Percentiles rank a stretch among this genome's conserved stretches.
phyloP scores from a whole-genome alignment of 2,329 filamentous ascomycete genomes.

The Fusarium sp. region DNA sequence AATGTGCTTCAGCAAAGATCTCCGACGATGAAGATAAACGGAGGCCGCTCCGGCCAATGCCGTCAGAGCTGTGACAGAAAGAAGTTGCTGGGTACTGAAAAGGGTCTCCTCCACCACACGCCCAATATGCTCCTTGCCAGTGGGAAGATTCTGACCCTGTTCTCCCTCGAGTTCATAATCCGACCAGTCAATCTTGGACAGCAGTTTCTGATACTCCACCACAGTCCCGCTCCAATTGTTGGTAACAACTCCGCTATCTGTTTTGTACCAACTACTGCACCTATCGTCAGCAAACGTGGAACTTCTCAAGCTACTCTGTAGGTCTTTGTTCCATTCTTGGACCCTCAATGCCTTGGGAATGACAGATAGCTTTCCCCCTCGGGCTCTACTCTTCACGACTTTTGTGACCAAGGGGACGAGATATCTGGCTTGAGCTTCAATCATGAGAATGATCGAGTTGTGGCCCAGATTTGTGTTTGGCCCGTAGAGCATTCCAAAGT shows the following conservation, averaged over 20 bases:
- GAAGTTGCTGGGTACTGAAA: not conserved
- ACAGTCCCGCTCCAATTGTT: not conserved
- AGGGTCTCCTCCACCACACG: not conserved
- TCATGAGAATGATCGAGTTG: not conserved
- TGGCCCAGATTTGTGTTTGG: not conserved
- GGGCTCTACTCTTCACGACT: not conserved
- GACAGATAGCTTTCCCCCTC: not conserved
- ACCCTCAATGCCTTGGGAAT: not conserved
- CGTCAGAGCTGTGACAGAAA: accelerated
- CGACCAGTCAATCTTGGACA: not conserved
- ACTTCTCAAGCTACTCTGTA: accelerated
- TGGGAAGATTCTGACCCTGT: no score
- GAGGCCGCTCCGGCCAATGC: accelerated
- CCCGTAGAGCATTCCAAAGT: not conserved
- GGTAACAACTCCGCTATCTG: not conserved
- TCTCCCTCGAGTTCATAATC: not conserved
- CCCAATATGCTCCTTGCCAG: not conserved
- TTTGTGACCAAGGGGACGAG: not conserved
- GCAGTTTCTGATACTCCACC: not conserved
- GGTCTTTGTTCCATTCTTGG: not conserved
- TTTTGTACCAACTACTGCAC: not conserved
- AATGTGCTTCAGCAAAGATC: not conserved
- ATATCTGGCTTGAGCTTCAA: not conserved
- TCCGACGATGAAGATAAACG: accelerated
- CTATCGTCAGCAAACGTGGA: accelerated